phyloP scores from a whole-genome alignment of 129 eudicot species.

The Lactuca saligna region DNA sequence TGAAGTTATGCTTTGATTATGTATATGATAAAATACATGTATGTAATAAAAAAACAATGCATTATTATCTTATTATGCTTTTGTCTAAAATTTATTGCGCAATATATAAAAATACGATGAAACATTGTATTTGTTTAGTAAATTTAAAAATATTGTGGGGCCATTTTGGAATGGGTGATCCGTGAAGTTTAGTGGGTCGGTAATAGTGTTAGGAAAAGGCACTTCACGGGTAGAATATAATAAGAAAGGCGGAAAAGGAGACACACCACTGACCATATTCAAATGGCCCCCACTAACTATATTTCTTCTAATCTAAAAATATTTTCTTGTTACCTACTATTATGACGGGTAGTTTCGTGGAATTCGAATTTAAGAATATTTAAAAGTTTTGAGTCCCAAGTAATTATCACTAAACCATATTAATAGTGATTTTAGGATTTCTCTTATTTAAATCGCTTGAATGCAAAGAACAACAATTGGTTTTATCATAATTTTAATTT shows the following conservation, averaged over 20 bases:
- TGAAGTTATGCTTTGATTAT: too few species aligned
- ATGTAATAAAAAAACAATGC: background rate
- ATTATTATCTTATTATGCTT: background rate
- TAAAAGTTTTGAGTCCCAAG: too few species aligned
- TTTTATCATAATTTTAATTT: too few species aligned
- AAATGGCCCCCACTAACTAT: conserved; percentile 6
- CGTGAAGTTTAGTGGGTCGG: conserved; percentile 77
- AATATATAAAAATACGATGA: background rate
- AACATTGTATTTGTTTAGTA: background rate
- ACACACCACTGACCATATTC: conserved; percentile 24
- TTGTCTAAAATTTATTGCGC: background rate
- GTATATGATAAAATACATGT: too few species aligned
- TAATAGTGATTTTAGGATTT: too few species aligned
- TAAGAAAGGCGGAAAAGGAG: conserved; percentile 16
- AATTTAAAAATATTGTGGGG: conserved; percentile 2
- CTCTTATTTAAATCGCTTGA: too few species aligned
- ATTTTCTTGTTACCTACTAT: background rate
- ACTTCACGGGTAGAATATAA: conserved; percentile 33
- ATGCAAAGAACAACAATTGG: too few species aligned
- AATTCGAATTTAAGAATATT: too few species aligned
- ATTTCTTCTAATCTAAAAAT: background rate
- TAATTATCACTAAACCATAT: too few species aligned
- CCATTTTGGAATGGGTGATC: conserved; percentile 23
- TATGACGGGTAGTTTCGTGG: background rate
- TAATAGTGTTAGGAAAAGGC: conserved; percentile 31